Conservation (phyloP, 2,329 filamentous ascomycete species). For the Onygena corvina region DNA sequence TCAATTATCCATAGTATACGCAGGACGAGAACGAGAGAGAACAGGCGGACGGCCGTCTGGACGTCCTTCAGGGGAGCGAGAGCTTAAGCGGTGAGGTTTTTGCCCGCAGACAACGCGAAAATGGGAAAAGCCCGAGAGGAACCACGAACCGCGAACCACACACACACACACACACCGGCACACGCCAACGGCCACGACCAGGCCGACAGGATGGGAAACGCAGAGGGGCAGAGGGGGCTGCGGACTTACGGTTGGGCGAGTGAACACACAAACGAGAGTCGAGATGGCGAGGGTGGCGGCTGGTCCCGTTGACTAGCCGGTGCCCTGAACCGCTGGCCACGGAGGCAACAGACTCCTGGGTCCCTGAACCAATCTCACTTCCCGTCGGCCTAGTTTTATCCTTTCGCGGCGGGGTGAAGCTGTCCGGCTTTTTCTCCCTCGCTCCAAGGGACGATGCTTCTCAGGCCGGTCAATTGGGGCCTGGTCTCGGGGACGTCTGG, state of each 20-base stretch:
- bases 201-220: constrained; percentile 10
- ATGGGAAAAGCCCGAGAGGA: not conserved
- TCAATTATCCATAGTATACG: not conserved
- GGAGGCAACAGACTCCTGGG: not conserved
- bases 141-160: not conserved
- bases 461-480: not conserved
- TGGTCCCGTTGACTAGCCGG: not conserved
- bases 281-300: constrained; percentile 1
- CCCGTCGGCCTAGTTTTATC: too few species aligned
- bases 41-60: not conserved
- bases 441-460: too few species aligned
- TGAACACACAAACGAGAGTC: not conserved
- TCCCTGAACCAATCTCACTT: not conserved
- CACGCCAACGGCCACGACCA: constrained; percentile 2
- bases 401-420: not conserved
- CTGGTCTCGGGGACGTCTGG: not conserved
- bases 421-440: not conserved
- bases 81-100: constrained; percentile 4
- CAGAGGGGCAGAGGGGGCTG: constrained; percentile 17
- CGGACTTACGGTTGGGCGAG: constrained; percentile 12
- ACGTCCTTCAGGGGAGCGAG: constrained; percentile 1
- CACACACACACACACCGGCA: not conserved
- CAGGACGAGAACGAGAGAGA: not conserved
- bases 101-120: not conserved
- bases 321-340: not conserved